These are phyloP conservation scores for Psophocarpus tetragonolobus DNA, from an alignment of 306 rosid genomes.

Conservation along the genomic window DNA sequence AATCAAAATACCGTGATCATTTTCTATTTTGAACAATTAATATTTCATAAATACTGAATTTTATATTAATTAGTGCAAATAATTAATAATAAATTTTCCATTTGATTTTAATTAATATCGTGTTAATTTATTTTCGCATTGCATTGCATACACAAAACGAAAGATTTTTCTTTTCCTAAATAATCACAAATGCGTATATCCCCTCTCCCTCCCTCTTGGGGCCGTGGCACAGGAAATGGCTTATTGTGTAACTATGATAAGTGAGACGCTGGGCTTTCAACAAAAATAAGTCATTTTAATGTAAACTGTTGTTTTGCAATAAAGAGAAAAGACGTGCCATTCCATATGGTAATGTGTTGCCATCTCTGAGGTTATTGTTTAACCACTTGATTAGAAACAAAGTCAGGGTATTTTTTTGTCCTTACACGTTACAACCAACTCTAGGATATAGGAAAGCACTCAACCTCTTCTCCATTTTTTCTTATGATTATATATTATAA, in stretches of 20 bases:
- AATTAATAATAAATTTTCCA: not conserved
- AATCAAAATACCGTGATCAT: too few relatives aligned
- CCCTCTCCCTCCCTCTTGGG: not conserved
- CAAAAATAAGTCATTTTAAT: not conserved
- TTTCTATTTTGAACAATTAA: not conserved
- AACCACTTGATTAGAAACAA: not conserved
- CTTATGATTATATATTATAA: too few relatives aligned
- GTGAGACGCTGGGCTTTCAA: not conserved
- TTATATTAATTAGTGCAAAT: not conserved
- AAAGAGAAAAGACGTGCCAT: not conserved
- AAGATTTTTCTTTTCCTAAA: not conserved
- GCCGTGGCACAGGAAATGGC: not conserved
- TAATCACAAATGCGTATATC: not conserved
- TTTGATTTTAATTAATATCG: not conserved
- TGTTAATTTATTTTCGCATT: not conserved
- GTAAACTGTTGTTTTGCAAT: not conserved
- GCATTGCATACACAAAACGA: not conserved
- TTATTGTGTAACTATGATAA: not conserved
- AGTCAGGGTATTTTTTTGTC: too few relatives aligned
- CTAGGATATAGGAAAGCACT: not conserved
- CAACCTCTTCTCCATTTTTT: not conserved
- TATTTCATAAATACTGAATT: not conserved
- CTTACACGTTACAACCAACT: too few relatives aligned
- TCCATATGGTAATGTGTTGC: not conserved
- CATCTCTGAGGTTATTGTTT: not conserved